Base-by-base conservation (phyloP, 202 grass and related monocot species). In the Hordeum pubiflorum region DNA sequence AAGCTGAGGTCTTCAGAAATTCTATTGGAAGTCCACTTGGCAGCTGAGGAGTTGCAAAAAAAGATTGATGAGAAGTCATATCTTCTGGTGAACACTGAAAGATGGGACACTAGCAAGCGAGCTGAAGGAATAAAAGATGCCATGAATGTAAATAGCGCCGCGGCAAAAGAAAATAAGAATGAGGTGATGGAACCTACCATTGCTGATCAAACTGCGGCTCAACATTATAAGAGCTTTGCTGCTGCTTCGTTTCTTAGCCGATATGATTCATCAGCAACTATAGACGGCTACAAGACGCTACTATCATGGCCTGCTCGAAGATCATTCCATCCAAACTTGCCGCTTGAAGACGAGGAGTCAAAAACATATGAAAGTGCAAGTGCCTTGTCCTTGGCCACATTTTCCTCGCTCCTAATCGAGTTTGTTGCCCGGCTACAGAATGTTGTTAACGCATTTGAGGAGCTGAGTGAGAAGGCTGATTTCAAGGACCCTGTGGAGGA, bases 51-150 rank as follows among this genome's bases (percentile, higher is more conserved):
- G 46, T 82, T 98, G 70, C 96, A 95, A 81, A 93, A 87, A 74
- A 93, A 87, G 88, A 95, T 95, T 76, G 92, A 98, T 72, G 88
- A 81, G 85, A 93, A 95, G 50, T 98, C 96, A 6, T 95, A 95
- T 68, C 82, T 98, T 87, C 79, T 98, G 9, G 90, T 98, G 77
- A 93, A 98, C 60, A 79, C 70, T 56, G 92, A 98, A 87, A 89
- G 80, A 70, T 98, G 92, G 92, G 90, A 90, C 46, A 34, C 79
- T 84, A 85, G 63, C 7, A 94, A 76, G 77, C 78, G 54, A 62
- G 79, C 62, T 78, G 87, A 99, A 69, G 79, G 75, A 76, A 75
- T 21, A 64, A 81, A 76, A 75, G 88, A 99, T 75, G 78, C 81
- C 31, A 3, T 85, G 48, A 80, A 89, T 66, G 65, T 63, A 23